These are phyloP conservation scores for Prunus mongolica DNA, from an alignment of 306 rosid species.

Conservation along the genomic window DNA sequence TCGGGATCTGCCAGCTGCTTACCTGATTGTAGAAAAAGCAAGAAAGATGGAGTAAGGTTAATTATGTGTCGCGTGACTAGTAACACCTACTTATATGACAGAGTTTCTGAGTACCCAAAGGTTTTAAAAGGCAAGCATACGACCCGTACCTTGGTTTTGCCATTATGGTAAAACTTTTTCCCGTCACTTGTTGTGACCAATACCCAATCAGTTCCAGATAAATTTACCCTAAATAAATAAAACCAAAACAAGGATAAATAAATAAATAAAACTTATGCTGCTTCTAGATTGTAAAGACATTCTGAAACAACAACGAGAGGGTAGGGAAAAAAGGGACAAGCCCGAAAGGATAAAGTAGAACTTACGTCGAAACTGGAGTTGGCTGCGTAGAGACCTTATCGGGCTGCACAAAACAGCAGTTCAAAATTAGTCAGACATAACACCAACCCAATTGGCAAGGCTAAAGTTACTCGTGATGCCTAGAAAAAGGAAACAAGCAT, in stretches of 20 bases:
- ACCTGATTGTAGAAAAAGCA: conserved; percentile 43
- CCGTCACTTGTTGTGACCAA: conserved; percentile 83
- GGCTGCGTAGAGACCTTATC: conserved; percentile 72
- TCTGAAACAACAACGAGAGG: not conserved
- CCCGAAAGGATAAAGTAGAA: conserved; percentile 12
- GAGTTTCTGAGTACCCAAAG: not conserved
- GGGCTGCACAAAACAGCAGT: conserved; percentile 47
- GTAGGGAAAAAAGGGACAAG: not conserved
- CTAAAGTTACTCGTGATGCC: not conserved
- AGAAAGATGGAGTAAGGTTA: not conserved
- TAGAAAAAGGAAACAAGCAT: not conserved
- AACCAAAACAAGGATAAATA: conserved; percentile 4
- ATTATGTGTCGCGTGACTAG: not conserved
- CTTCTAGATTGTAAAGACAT: not conserved
- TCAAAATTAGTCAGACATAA: not conserved
- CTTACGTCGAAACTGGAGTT: conserved; percentile 86
- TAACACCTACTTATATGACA: not conserved
- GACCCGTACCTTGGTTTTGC: conserved; percentile 65
- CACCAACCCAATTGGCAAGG: not conserved
- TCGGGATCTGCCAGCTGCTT: conserved; percentile 98
- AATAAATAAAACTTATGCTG: conserved; percentile 6
- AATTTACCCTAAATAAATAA: conserved; percentile 48
- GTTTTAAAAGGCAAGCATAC: conserved; percentile 9
- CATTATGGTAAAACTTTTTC: conserved; percentile 84
- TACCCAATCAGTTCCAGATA: conserved; percentile 89